Conservation (phyloP, 495 filamentous ascomycete species). For the Bryoglossum gracile region DNA sequence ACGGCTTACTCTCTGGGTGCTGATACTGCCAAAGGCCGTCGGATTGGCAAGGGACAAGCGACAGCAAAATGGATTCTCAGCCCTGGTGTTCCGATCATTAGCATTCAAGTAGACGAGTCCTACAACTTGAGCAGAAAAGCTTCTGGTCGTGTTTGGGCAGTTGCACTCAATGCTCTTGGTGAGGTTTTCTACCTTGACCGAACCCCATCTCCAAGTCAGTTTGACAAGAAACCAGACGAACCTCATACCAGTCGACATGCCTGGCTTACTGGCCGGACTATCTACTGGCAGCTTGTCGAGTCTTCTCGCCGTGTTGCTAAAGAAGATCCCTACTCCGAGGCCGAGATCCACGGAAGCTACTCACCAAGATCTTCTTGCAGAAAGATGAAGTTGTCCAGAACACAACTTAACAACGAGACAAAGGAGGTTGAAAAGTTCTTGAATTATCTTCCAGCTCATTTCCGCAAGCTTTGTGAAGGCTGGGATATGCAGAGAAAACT, state of each 20-base stretch:
- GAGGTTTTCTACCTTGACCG: conserved; percentile 81
- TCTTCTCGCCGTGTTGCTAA: conserved; percentile 61
- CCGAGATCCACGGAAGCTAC: conserved; percentile 56
- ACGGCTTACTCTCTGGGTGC: conserved; percentile 72
- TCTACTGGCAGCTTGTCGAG: conserved; percentile 75
- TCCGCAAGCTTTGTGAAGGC: conserved; percentile 67
- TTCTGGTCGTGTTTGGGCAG: conserved; percentile 72
- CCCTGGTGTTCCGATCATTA: conserved; percentile 87
- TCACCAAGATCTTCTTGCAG: conserved; percentile 63
- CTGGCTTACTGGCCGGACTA: conserved; percentile 72
- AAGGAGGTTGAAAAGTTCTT: conserved; percentile 74
- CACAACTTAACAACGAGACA: conserved; percentile 68
- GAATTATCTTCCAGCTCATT: conserved; percentile 66
- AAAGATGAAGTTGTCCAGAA: conserved; percentile 58
- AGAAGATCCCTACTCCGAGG: conserved; percentile 59
- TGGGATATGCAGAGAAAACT: conserved; percentile 91
- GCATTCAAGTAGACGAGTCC: conserved; percentile 75
- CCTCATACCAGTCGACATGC: conserved; percentile 38
- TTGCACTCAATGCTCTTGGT: conserved; percentile 82
- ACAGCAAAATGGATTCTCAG: conserved; percentile 83
- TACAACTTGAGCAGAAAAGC: conserved; percentile 62
- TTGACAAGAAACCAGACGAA: conserved; percentile 44
- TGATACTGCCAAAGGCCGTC: conserved; percentile 55
- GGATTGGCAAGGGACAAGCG: conserved; percentile 64
- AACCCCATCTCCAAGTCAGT: conserved; percentile 42